Conservation (phyloP, 1,139 yeast genomes). For the Lizanozyma gosingica region DNA sequence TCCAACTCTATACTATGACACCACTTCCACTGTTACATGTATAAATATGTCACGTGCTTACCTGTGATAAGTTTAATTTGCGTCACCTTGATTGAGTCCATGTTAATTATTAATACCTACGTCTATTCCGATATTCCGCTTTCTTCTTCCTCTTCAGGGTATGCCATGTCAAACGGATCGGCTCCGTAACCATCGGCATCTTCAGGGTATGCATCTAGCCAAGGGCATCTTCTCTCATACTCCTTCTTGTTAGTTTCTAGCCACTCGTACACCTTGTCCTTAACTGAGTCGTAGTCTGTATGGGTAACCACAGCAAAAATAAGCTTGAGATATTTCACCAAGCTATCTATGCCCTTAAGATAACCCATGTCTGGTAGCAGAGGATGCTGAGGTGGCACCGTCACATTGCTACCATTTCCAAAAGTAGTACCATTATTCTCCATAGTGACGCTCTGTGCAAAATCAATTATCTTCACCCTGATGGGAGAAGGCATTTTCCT, state of each 20-base stretch:
- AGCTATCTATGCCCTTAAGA: conserved; percentile 65
- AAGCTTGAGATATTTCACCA: conserved; percentile 50
- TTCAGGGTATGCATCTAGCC: background rate
- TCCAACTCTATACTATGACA: too few species aligned
- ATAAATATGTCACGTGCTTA: too few species aligned
- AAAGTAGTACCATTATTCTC: conserved; percentile 41
- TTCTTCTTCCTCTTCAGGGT: background rate
- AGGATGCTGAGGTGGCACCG: conserved; percentile 60
- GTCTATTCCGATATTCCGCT: background rate
- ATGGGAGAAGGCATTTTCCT: conserved; percentile 12
- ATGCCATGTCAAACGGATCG: background rate
- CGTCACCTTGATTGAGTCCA: too few species aligned
- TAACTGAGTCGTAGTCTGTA: conserved; percentile 6
- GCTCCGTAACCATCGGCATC: background rate
- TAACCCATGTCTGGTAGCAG: conserved; percentile 72
- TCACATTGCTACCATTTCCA: conserved; percentile 6
- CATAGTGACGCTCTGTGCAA: conserved; percentile 88
- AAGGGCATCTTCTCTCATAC: background rate
- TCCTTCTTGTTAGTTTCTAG: background rate
- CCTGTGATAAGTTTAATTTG: too few species aligned
- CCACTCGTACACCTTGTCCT: background rate
- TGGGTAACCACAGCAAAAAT: conserved; percentile 44
- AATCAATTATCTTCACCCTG: conserved; percentile 76
- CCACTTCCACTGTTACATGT: too few species aligned
- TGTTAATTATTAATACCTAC: too few species aligned